A percentile compares a stretch with the other conserved stretches of the same genome.
Evolutionary conservation across 768 basidiomycete genomes (phyloP).

Genomic region (Boletellus emodensis): DNA sequence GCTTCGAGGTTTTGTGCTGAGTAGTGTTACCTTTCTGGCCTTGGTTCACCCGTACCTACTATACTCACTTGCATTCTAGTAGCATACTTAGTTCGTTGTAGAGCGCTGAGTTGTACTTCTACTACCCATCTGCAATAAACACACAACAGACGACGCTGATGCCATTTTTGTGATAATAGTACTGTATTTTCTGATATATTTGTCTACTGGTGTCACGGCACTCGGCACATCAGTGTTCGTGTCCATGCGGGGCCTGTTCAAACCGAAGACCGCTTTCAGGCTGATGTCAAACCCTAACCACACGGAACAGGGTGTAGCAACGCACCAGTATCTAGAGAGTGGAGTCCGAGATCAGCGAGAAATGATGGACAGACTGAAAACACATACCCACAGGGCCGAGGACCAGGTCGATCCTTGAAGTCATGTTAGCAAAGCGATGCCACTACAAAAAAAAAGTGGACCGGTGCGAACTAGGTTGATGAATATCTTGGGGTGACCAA

Average conservation of each 20-base stretch:
- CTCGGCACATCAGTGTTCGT: constrained; percentile 35
- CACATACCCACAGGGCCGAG: constrained; percentile 84
- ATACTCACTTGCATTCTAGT: constrained; percentile 32
- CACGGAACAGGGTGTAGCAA: background rate
- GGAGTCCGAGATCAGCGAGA: constrained; percentile 8
- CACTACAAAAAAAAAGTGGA: background rate
- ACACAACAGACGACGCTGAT: constrained; percentile 13
- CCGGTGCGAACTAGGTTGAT: constrained; percentile 78
- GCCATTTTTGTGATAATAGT: constrained; percentile 5
- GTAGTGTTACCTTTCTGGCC: constrained; percentile 17
- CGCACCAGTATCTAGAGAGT: constrained; percentile 46
- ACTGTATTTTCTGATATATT: constrained; percentile 9
- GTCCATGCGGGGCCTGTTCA: constrained; percentile 73
- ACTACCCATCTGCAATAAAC: constrained; percentile 29
- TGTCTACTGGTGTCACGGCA: constrained; percentile 6
- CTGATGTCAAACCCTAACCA: background rate
- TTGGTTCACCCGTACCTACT: constrained; percentile 24
- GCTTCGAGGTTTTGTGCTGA: constrained; percentile 3
- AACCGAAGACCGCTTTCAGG: constrained; percentile 76
- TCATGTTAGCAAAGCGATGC: constrained; percentile 5
- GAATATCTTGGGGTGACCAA: constrained; percentile 95
- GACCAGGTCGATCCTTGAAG: constrained; percentile 78
- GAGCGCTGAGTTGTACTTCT: constrained; percentile 31
- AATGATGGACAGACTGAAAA: constrained; percentile 14
- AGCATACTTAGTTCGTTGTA: constrained; percentile 32